phyloP scores from a whole-genome alignment of 2,329 filamentous ascomycete genomes.

The Tolypocladium inflatum region DNA sequence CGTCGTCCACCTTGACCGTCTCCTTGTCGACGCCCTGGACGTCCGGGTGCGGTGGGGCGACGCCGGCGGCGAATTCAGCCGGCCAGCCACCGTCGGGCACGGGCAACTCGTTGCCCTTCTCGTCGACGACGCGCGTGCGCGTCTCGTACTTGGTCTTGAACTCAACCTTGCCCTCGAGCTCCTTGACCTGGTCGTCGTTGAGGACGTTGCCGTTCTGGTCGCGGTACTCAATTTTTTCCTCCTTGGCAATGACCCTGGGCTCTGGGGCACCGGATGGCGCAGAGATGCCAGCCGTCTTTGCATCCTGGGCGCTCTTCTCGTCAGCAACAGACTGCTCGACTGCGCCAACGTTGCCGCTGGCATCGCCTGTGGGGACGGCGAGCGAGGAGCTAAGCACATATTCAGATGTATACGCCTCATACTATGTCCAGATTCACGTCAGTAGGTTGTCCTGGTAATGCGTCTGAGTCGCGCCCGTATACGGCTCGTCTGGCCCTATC shows the following conservation, averaged over 20 bases:
- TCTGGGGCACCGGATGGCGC: constrained; percentile 40
- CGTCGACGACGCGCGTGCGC: constrained; percentile 75
- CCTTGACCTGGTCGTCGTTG: constrained; percentile 71
- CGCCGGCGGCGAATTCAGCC: constrained; percentile 25
- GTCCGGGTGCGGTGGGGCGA: constrained; percentile 51
- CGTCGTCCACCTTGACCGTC: constrained; percentile 35
- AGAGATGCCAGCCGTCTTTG: constrained; percentile 29
- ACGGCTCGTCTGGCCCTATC: not conserved
- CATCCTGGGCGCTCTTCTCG: constrained; percentile 11
- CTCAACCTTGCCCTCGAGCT: constrained; percentile 82
- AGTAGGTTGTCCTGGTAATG: constrained; percentile 2
- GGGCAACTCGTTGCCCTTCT: constrained; percentile 66
- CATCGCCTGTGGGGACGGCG: constrained; percentile 16
- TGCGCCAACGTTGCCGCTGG: constrained; percentile 11
- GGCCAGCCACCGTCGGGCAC: constrained; percentile 30
- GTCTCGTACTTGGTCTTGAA: constrained; percentile 96
- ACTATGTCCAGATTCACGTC: constrained; percentile 23
- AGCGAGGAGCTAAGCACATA: constrained; percentile 15
- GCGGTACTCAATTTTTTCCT: constrained; percentile 87
- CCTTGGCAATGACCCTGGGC: constrained; percentile 43
- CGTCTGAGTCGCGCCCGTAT: not conserved
- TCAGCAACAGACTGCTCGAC: constrained; percentile 4
- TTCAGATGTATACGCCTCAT: constrained; percentile 31
- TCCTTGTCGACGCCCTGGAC: constrained; percentile 52
- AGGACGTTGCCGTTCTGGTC: constrained; percentile 73